Conservation (phyloP, 75 land plant species). For the Sequoiadendron giganteum region DNA sequence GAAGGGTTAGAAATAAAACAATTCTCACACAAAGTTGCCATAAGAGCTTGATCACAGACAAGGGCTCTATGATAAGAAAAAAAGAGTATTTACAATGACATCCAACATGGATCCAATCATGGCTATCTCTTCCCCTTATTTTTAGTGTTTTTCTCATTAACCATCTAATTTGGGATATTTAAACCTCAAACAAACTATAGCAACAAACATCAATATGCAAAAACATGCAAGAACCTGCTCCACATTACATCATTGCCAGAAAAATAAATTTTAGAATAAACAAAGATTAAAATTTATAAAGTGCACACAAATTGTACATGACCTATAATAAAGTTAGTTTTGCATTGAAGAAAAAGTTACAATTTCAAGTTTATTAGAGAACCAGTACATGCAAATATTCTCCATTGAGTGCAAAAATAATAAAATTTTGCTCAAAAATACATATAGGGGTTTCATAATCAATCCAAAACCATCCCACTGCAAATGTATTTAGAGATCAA, state of each 20-base stretch:
- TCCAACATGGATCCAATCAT: not conserved
- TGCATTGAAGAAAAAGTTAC: not conserved
- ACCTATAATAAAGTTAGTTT: not conserved
- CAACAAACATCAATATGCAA: not conserved
- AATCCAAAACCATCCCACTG: not conserved
- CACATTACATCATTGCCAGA: not conserved
- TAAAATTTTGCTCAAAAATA: not conserved
- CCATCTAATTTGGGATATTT: not conserved
- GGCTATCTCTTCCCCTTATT: not conserved
- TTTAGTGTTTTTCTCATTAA: not conserved
- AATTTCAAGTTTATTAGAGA: not conserved
- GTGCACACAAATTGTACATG: not conserved
- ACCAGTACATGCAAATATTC: not conserved
- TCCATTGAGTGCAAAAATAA: not conserved
- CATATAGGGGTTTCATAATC: not conserved
- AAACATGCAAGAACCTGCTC: constrained; percentile 4
- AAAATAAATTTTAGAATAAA: not conserved
- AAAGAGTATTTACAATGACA: not conserved
- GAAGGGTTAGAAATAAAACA: constrained; percentile 1
- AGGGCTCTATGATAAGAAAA: constrained; percentile 18
- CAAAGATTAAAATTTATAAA: not conserved
- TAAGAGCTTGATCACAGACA: constrained; percentile 8
- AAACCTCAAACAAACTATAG: not conserved
- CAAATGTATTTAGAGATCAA: not conserved
- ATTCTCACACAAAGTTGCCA: constrained; percentile 16